Evolutionary conservation across 306 rosid species (phyloP), one percentile per base, ranked within the genome.

Genomic region (Delonix regia): DNA sequence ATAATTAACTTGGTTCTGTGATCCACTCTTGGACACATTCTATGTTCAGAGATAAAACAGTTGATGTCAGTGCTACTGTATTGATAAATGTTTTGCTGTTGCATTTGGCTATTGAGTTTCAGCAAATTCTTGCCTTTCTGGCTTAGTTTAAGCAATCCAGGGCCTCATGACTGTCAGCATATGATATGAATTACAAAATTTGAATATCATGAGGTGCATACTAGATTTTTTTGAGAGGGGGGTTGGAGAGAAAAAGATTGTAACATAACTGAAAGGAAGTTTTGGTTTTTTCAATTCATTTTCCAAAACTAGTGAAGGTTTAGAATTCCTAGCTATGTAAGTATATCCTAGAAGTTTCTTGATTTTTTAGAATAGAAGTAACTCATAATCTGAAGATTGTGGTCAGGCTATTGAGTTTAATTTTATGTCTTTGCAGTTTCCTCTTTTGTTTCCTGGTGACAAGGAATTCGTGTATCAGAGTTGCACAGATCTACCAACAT

Each of bases 401-500:
- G 60, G 55, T 60, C 47, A 38, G 75, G 65, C 59, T 38, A 45
- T 73, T 49, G 45, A 42, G 55, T n/a, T 60, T 36, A 30, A 34
- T 77, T 48, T 76, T 1, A 7, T 85, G 14, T 78, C 83, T 74
- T 76, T 85, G 85, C 92, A 94, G 99, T 91, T 11, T 60, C 99
- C 99, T 10, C 88, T 94, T 55, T 74, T 94, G 88, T 75, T 49
- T 55, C 90, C 97, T 7, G 97, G 87, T 30, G 87, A 59, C 6
- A 28, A 82, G 69, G 99, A 94, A 84, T 94, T 89, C 78, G 88
- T 87, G 77, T 94, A 94, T 39, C 91, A 94, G 87, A 94, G 99
- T 81, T 86, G 87, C 78, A 57, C 93, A 0, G 49, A 69, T 73
- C 74, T 92, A 62, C 82, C 87, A 22, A 82, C 88, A 34, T 48